These are phyloP conservation scores for Fusarium phyllophilum DNA, from an alignment of 2,329 filamentous ascomycete genomes.

Conservation along the genomic window DNA sequence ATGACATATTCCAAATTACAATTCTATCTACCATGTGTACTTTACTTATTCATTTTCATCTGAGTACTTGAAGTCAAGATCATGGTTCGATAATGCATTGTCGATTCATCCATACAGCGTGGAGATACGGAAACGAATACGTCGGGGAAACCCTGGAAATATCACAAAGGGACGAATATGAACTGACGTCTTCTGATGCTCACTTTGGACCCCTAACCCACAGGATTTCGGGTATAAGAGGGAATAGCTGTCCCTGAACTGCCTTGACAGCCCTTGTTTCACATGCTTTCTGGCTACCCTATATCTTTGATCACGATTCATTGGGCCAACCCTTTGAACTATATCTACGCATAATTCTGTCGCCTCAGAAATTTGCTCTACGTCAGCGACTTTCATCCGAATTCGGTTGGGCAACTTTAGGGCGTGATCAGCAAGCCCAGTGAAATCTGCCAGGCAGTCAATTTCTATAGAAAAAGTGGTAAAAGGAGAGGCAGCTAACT, in stretches of 20 bases:
- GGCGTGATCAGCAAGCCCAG: too few relatives aligned
- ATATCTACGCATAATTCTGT: not conserved
- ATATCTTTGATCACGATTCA: not conserved
- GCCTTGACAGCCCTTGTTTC: not conserved
- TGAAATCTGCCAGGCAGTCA: too few relatives aligned
- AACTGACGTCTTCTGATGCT: not conserved
- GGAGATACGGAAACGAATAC: slow-evolving; percentile 40
- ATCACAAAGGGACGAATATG: slow-evolving; percentile 17
- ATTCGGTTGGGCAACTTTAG: not conserved
- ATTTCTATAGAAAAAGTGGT: too few relatives aligned
- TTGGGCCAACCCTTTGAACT: not conserved
- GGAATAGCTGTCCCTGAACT: not conserved
- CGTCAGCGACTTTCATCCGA: too few relatives aligned
- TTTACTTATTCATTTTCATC: not conserved
- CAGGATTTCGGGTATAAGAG: slow-evolving; percentile 22
- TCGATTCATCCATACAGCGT: not conserved
- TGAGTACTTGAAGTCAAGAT: not conserved
- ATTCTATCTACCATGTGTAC: not conserved
- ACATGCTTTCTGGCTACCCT: not conserved
- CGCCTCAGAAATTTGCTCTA: not conserved
- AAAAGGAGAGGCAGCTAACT: too few relatives aligned
- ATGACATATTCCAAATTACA: not conserved
- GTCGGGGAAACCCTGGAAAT: slow-evolving; percentile 15
- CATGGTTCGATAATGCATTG: not conserved
- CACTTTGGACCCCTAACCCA: slow-evolving; percentile 25